phyloP scores from a whole-genome alignment of 345 rosid genomes.

The Moringa oleifera region DNA sequence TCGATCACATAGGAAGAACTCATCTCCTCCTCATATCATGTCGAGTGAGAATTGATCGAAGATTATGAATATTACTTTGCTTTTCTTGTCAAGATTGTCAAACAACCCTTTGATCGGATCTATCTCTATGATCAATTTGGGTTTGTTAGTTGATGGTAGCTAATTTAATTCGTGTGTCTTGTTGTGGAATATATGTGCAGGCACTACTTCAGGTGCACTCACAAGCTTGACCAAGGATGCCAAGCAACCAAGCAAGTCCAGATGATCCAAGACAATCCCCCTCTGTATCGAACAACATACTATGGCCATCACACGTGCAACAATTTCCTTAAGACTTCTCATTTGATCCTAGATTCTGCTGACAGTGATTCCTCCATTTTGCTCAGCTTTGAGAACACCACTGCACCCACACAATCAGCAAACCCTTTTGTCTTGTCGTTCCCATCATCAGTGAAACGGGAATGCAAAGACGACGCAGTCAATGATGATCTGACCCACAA shows the following conservation, averaged over 20 bases:
- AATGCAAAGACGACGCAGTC: background rate
- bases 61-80: too few species aligned
- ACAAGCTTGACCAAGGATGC: constrained; percentile 44
- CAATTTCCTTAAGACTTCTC: background rate
- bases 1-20: too few species aligned
- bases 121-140: too few species aligned
- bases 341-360: background rate
- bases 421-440: background rate
- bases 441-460: constrained; percentile 1
- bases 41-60: too few species aligned
- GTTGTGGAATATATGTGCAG: constrained; percentile 14
- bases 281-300: constrained; percentile 39
- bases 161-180: too few species aligned
- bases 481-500: background rate
- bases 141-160: too few species aligned
- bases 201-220: constrained; percentile 50
- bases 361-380: background rate
- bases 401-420: background rate
- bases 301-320: constrained; percentile 43
- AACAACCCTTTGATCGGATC: too few species aligned
- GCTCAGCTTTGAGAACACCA: constrained; percentile 16
- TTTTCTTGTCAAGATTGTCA: too few species aligned
- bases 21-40: too few species aligned
- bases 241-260: constrained; percentile 55
- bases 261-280: constrained; percentile 28